phyloP scores from a whole-genome alignment of 2,329 filamentous ascomycete species.

The Colletotrichum kahawae region DNA sequence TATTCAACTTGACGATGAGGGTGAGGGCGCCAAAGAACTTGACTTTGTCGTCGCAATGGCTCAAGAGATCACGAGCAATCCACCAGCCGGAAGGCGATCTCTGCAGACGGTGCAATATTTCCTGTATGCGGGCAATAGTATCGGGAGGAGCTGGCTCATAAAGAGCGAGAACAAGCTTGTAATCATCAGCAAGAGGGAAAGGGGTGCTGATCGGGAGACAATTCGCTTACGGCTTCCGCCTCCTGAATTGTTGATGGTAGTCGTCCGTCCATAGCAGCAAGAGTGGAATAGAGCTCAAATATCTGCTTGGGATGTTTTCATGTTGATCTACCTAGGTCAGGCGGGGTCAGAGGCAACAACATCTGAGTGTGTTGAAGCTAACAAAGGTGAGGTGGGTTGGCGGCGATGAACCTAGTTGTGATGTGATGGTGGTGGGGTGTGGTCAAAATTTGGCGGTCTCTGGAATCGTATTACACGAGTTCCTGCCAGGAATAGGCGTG shows the following conservation, averaged over 20 bases:
- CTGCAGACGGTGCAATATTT: slow-evolving; percentile 79
- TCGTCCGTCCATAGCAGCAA: slow-evolving; percentile 8
- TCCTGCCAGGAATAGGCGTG: background rate
- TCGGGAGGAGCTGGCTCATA: slow-evolving; percentile 58
- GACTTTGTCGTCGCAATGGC: slow-evolving; percentile 72
- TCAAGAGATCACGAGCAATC: slow-evolving; percentile 77
- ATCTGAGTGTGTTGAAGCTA: background rate
- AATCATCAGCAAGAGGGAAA: background rate
- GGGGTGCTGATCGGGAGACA: background rate
- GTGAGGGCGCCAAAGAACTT: slow-evolving; percentile 94
- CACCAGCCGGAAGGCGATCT: slow-evolving; percentile 84
- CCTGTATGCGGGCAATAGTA: slow-evolving; percentile 62
- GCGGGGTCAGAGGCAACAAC: background rate
- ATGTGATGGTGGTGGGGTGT: background rate
- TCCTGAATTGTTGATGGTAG: slow-evolving; percentile 15
- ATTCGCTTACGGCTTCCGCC: slow-evolving; percentile 17
- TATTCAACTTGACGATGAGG: slow-evolving; percentile 92
- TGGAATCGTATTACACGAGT: background rate
- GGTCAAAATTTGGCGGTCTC: background rate
- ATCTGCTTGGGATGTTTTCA: background rate
- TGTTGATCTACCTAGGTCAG: background rate
- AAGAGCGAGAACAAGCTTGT: slow-evolving; percentile 54
- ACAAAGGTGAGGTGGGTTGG: background rate
- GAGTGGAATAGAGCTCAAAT: background rate
- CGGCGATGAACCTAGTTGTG: background rate